These are phyloP conservation scores for Gymnopilus junonius DNA, from an alignment of 768 basidiomycete species.

Conservation along the genomic window DNA sequence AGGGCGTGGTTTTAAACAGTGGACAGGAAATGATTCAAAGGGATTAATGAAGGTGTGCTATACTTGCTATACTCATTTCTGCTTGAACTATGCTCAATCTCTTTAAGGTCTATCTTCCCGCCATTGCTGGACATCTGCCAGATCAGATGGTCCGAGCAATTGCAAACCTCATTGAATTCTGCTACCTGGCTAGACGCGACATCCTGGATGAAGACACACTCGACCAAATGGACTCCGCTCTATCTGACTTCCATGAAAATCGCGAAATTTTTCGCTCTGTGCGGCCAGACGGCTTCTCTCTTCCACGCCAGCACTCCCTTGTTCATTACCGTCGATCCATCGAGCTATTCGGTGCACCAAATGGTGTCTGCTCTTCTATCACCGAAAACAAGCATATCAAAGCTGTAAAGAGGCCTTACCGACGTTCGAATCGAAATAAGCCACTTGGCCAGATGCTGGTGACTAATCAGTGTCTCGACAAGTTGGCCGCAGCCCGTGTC, in stretches of 20 bases:
- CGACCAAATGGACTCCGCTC: background rate
- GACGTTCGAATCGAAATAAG: slow-evolving; percentile 32
- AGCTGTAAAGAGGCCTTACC: slow-evolving; percentile 40
- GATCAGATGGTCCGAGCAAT: slow-evolving; percentile 22
- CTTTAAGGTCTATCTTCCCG: slow-evolving; percentile 25
- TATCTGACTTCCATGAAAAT: slow-evolving; percentile 28
- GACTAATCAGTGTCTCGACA: slow-evolving; percentile 33
- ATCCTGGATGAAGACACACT: slow-evolving; percentile 9
- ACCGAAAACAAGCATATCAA: slow-evolving; percentile 36
- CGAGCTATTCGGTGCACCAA: slow-evolving; percentile 28
- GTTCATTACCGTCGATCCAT: slow-evolving; percentile 23
- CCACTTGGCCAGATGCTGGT: slow-evolving; percentile 41
- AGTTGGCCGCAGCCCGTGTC: slow-evolving; percentile 26
- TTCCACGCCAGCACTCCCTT: slow-evolving; percentile 30
- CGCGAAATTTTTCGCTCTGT: slow-evolving; percentile 33
- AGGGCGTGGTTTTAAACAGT: slow-evolving; percentile 35
- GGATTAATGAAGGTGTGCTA: slow-evolving; percentile 38
- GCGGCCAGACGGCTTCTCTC: slow-evolving; percentile 12
- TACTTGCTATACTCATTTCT: background rate
- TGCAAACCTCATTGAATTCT: slow-evolving; percentile 36
- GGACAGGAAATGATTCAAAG: slow-evolving; percentile 43
- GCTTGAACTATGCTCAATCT: background rate
- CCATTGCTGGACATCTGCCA: slow-evolving; percentile 21
- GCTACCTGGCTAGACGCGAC: slow-evolving; percentile 31
- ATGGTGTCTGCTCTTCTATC: slow-evolving; percentile 35